phyloP scores from a whole-genome alignment of 2,329 filamentous ascomycete genomes.

The Aspergillus novoparasiticus region DNA sequence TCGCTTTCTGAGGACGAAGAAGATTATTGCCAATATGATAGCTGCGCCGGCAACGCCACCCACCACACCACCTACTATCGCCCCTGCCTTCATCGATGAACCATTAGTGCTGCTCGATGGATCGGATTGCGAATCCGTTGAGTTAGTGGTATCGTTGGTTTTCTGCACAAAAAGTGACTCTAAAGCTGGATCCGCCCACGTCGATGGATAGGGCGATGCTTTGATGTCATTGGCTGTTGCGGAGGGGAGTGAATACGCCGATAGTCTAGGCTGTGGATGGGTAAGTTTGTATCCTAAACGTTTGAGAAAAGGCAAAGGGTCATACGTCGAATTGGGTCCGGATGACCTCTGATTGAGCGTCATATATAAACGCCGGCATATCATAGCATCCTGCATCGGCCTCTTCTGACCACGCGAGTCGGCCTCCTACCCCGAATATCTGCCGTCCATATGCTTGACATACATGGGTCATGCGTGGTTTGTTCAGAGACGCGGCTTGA shows the following conservation, averaged over 20 bases:
- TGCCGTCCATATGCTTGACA: slow-evolving; percentile 17
- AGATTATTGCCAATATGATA: not conserved
- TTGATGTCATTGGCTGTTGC: slow-evolving; percentile 11
- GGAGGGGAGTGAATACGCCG: slow-evolving; percentile 11
- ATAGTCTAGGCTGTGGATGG: slow-evolving; percentile 8
- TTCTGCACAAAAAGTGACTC: not conserved
- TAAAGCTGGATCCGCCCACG: slow-evolving; percentile 1
- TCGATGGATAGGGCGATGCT: slow-evolving; percentile 9
- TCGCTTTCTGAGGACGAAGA: not conserved
- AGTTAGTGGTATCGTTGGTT: not conserved
- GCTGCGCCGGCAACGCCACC: slow-evolving; percentile 16
- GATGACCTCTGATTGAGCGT: slow-evolving; percentile 16
- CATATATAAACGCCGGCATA: slow-evolving; percentile 17
- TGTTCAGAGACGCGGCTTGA: slow-evolving; percentile 9
- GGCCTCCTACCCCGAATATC: slow-evolving; percentile 17
- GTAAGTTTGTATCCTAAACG: not conserved
- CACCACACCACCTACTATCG: slow-evolving; percentile 16
- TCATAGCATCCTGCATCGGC: slow-evolving; percentile 14
- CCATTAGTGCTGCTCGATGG: not conserved
- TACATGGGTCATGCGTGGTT: slow-evolving; percentile 17
- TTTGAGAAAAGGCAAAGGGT: not conserved
- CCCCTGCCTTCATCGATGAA: slow-evolving; percentile 5
- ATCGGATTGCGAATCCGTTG: not conserved
- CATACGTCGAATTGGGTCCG: slow-evolving; percentile 13
- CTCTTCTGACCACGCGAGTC: slow-evolving; percentile 13